These are phyloP conservation scores for Morella rubra DNA, from an alignment of 306 rosid species.

Conservation along the genomic window DNA sequence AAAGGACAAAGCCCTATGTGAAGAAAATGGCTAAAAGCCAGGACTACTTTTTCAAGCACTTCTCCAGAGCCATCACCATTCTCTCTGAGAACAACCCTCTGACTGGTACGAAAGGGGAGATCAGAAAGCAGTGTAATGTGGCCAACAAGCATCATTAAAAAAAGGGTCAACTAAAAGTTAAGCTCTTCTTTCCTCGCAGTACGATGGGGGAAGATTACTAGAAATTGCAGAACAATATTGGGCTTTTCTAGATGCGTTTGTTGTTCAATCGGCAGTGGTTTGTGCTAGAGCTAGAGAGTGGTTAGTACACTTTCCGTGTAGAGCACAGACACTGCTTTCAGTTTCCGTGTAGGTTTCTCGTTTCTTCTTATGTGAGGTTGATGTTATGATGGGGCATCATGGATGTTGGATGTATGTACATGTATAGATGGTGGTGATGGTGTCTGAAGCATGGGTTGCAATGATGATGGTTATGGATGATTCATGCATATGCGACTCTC, in stretches of 20 bases:
- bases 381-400: slow-evolving; percentile 23
- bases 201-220: slow-evolving; percentile 28
- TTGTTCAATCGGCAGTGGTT: not conserved
- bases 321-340: slow-evolving; percentile 21
- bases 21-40: slow-evolving; percentile 98
- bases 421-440: slow-evolving; percentile 29
- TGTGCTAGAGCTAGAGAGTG: not conserved
- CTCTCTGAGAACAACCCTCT: slow-evolving; percentile 97
- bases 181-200: slow-evolving; percentile 30
- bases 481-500: slow-evolving; percentile 22
- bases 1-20: slow-evolving; percentile 85
- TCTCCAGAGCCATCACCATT: slow-evolving; percentile 67
- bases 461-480: slow-evolving; percentile 29
- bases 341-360: slow-evolving; percentile 17
- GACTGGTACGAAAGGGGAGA: slow-evolving; percentile 85
- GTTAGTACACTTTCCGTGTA: not conserved
- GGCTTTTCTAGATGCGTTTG: slow-evolving; percentile 4
- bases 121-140: slow-evolving; percentile 83
- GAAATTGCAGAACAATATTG: slow-evolving; percentile 36
- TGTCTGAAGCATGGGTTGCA: slow-evolving; percentile 34
- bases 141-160: slow-evolving; percentile 71
- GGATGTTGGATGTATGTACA: slow-evolving; percentile 15
- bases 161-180: slow-evolving; percentile 17
- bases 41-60: slow-evolving; percentile 83
- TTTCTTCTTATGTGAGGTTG: slow-evolving; percentile 21